These are phyloP conservation scores for Scedosporium boydii DNA, from an alignment of 2,329 filamentous ascomycete genomes.

Conservation along the genomic window DNA sequence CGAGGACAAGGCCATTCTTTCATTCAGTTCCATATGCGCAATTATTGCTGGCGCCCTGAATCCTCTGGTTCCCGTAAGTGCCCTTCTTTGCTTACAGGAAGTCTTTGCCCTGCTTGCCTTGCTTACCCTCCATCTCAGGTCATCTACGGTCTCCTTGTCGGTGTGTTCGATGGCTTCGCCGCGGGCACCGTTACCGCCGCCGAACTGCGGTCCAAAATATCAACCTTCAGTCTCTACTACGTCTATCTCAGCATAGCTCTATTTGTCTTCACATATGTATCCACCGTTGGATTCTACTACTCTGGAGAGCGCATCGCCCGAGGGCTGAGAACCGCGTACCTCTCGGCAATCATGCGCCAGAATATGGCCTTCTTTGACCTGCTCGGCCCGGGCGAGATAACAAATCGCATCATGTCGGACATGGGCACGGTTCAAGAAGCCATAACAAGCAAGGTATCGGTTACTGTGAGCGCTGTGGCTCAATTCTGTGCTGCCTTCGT, in stretches of 20 bases:
- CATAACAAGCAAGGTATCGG: slow-evolving; percentile 33
- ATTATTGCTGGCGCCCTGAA: too few relatives aligned
- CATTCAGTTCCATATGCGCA: too few relatives aligned
- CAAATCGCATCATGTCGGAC: slow-evolving; percentile 37
- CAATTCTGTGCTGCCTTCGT: slow-evolving; percentile 29
- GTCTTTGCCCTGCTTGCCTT: too few relatives aligned
- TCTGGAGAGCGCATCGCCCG: slow-evolving; percentile 27
- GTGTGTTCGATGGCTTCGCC: too few relatives aligned
- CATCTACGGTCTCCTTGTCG: too few relatives aligned
- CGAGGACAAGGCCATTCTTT: too few relatives aligned
- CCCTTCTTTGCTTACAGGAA: too few relatives aligned
- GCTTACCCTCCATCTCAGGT: too few relatives aligned
- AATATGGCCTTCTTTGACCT: slow-evolving; percentile 47
- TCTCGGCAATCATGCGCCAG: slow-evolving; percentile 32
- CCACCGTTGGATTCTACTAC: slow-evolving; percentile 21
- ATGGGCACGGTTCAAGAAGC: slow-evolving; percentile 33
- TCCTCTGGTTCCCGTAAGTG: too few relatives aligned
- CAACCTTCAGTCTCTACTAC: slow-evolving; percentile 36
- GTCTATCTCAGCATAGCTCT: slow-evolving; percentile 50
- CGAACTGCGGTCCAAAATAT: too few relatives aligned
- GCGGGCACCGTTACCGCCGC: too few relatives aligned
- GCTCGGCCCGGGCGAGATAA: slow-evolving; percentile 25
- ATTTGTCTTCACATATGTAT: slow-evolving; percentile 20
- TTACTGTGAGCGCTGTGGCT: slow-evolving; percentile 30
- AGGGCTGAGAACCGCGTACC: slow-evolving; percentile 25